phyloP scores from a whole-genome alignment of 352 stramenopile genomes.

The Thalassiosira exigua region DNA sequence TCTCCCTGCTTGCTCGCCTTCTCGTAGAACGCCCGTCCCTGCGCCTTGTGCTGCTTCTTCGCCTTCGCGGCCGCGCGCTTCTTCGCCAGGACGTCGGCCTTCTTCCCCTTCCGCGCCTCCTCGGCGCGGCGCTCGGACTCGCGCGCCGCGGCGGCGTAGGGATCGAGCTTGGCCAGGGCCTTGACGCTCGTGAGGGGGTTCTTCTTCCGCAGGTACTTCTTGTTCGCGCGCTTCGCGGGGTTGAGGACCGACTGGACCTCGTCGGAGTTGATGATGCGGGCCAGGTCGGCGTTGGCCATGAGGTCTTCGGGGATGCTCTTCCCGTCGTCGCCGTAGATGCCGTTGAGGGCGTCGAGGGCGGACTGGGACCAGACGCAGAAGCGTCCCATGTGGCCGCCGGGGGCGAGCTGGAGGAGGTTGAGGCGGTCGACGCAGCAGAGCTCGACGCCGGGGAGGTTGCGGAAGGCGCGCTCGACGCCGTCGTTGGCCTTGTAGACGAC shows the following conservation, averaged over 20 bases:
- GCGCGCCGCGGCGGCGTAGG: constrained; percentile 93
- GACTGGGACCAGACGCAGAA: constrained; percentile 99
- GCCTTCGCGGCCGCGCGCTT: constrained; percentile 88
- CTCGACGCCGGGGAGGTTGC: constrained; percentile 98
- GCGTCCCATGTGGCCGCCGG: constrained; percentile 97
- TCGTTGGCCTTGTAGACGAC: constrained; percentile 94
- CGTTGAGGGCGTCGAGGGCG: constrained; percentile 96
- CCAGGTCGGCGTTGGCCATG: constrained; percentile 98
- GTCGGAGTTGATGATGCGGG: constrained; percentile 99
- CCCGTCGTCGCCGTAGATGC: constrained; percentile 92
- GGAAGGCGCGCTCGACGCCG: constrained; percentile 93
- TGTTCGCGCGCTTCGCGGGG: constrained; percentile 90
- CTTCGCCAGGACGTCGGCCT: constrained; percentile 86
- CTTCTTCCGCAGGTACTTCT: constrained; percentile 94
- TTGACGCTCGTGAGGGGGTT: constrained; percentile 96
- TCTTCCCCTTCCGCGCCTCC: constrained; percentile 90
- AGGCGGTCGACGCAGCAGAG: constrained; percentile 96
- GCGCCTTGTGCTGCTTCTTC: constrained; percentile 80
- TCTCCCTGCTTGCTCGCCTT: constrained; percentile 84
- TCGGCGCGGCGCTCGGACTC: constrained; percentile 89
- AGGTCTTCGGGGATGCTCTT: constrained; percentile 94
- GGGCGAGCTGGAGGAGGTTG: constrained; percentile 97
- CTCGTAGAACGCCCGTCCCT: constrained; percentile 86
- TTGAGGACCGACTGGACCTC: constrained; percentile 97
- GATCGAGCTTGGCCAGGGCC: constrained; percentile 96